A percentile compares a stretch with the other conserved stretches of the same genome.
phyloP scores from a whole-genome alignment of 2,329 filamentous ascomycete species.

The Microcyclospora pomicola region DNA sequence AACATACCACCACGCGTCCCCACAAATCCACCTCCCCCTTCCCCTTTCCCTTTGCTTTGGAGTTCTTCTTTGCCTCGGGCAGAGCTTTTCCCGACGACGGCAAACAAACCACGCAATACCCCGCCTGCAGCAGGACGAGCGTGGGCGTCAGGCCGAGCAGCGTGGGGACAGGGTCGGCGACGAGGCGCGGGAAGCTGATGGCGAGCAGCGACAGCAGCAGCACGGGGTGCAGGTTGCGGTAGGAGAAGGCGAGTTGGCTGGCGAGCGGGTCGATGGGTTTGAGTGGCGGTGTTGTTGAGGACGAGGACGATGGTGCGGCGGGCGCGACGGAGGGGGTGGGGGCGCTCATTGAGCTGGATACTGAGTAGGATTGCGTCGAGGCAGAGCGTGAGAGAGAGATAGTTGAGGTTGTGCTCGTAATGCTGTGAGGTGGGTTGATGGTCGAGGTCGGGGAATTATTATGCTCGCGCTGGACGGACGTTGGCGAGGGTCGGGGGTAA shows the following conservation, averaged over 20 bases:
- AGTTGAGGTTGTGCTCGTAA: no score
- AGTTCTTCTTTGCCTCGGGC: conserved; percentile 31
- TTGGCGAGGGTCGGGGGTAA: no score
- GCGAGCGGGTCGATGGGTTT: conserved; percentile 20
- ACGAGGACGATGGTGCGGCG: no score
- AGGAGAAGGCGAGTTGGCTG: conserved; percentile 20
- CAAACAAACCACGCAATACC: conserved; percentile 45
- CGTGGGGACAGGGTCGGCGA: conserved; percentile 53
- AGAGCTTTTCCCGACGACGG: conserved; percentile 35
- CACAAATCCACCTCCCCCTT: conserved; percentile 36
- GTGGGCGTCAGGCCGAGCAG: conserved; percentile 49
- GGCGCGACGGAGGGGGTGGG: no score
- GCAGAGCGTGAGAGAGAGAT: no score
- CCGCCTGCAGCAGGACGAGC: conserved; percentile 49
- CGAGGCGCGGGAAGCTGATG: conserved; percentile 50
- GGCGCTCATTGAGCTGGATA: no score
- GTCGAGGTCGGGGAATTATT: no score
- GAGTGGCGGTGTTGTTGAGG: no score
- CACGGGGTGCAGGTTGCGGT: conserved; percentile 54
- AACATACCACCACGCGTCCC: conserved; percentile 30
- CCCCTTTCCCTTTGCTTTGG: conserved; percentile 34
- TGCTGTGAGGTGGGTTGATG: no score
- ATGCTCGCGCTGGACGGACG: no score
- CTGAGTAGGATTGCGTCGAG: no score
- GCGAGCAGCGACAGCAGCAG: conserved; percentile 52